Evolutionary conservation across 2,329 filamentous ascomycete genomes (phyloP), one percentile per base, ranked within the genome.

Genomic region (Alternaria viburni): DNA sequence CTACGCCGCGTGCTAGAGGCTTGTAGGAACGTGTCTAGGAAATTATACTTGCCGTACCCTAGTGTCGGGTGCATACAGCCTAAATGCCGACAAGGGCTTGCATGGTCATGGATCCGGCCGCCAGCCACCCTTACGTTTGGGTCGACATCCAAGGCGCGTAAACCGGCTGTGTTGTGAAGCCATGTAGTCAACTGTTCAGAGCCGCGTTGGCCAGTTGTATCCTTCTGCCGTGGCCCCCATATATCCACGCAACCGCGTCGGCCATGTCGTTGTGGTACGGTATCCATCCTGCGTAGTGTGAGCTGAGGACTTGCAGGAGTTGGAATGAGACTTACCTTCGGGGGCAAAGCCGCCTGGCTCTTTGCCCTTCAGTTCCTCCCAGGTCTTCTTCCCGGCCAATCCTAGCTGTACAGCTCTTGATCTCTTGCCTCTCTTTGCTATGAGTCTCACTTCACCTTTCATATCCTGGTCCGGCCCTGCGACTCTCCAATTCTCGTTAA

Each of bases 261-360:
- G 76, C 74, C 74, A 76, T 77, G 54, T 79, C 74, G 54, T 78
- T 70, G 56, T 77, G 68, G 49, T 79, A 79, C 1, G 77, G 76
- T 11, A 45, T 68, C 76, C 76, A 79, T 59, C 72, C 77, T 78
- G 52, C 17, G 17, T 1, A 26, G 25, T 15, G 26, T 70, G 26
- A 69, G 61, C 13, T n/a, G 46, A 1, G 5, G 2, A 17, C 8
- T 7, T 13, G 19, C 28, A 52, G 7, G 1, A 43, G 17, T 30
- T n/a, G 13, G 7, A 47, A 59, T 23, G 17, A 23, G 45, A 60
- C 72, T 61, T 50, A 78, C 76, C 75, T 71, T 73, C 64, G 47
- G 68, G 66, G 6, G 57, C 63, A 57, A 78, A 77, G 1, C 68
- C 72, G 8, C 69, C 61, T n/a, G 45, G 68, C 43, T 65, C 65